These are phyloP conservation scores for Monilinia laxa DNA, from an alignment of 2,329 filamentous ascomycete species.

Conservation along the genomic window DNA sequence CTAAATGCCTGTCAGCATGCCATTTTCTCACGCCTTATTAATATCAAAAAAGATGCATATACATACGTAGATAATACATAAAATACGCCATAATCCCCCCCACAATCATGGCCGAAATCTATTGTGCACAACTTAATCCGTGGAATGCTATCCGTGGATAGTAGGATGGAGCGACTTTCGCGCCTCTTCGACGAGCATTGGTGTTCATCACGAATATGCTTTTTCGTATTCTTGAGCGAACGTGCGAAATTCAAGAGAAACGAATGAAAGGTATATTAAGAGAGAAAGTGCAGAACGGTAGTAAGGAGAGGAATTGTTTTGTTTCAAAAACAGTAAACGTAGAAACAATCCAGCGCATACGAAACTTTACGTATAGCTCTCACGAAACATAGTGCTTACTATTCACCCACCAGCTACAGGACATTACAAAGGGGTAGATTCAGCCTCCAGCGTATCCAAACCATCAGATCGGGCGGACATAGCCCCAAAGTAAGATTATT, in stretches of 20 bases:
- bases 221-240: background rate
- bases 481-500: slow-evolving; percentile 4
- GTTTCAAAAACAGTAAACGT: slow-evolving; percentile 4
- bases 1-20: slow-evolving; percentile 22
- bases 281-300: background rate
- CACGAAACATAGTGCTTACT: slow-evolving; percentile 12
- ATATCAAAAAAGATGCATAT: background rate
- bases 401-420: slow-evolving; percentile 1
- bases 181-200: slow-evolving; percentile 17
- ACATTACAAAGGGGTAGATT: background rate
- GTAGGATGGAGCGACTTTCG: slow-evolving; percentile 33
- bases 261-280: background rate
- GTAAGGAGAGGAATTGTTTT: background rate
- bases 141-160: slow-evolving; percentile 38
- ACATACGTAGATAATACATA: slow-evolving; percentile 37
- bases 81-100: slow-evolving; percentile 38
- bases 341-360: background rate
- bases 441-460: background rate
- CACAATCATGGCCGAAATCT: slow-evolving; percentile 33
- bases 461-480: background rate
- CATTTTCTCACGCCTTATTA: background rate
- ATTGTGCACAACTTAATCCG: slow-evolving; percentile 33
- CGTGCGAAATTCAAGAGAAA: background rate
- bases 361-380: slow-evolving; percentile 15
- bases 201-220: slow-evolving; percentile 10